Percentiles rank a stretch among this genome's conserved stretches.
Evolutionary conservation across 257 asterid genomes (phyloP).

Genomic region (Handroanthus guayacan): DNA sequence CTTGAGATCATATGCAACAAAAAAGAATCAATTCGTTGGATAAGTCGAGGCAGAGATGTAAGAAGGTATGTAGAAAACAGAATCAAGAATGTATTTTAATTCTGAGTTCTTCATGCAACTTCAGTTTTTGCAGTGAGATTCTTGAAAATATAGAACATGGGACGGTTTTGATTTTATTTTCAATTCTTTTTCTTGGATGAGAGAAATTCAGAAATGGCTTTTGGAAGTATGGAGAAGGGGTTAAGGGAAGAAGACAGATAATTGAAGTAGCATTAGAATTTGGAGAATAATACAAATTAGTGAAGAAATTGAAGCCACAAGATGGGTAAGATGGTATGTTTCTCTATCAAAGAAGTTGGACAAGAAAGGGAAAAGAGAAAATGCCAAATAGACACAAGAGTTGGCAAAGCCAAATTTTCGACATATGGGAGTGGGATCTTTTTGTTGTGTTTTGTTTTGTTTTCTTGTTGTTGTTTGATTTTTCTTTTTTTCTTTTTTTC

Average conservation of each 20-base stretch:
- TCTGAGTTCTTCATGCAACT: background rate
- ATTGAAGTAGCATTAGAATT: constrained; percentile 37
- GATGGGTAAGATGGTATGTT: constrained; percentile 20
- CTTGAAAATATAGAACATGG: background rate
- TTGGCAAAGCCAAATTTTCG: background rate
- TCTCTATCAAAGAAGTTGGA: constrained; percentile 31
- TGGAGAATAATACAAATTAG: constrained; percentile 19
- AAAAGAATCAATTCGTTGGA: background rate
- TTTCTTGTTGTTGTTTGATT: no score
- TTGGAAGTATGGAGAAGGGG: background rate
- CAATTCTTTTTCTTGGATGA: background rate
- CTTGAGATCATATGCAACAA: background rate
- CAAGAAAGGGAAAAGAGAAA: constrained; percentile 21
- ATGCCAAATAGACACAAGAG: constrained; percentile 33
- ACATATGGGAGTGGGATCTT: background rate
- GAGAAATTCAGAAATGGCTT: constrained; percentile 28
- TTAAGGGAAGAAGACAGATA: constrained; percentile 39
- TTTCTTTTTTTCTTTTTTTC: no score
- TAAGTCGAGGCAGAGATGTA: background rate
- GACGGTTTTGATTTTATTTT: background rate
- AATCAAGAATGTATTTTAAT: background rate
- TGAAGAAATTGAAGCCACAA: constrained; percentile 54
- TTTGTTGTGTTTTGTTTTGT: background rate
- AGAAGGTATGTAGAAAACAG: background rate
- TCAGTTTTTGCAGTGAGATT: background rate